Base-by-base conservation (phyloP, 805 yeast genomes). In the Suhomyces prunicola region DNA sequence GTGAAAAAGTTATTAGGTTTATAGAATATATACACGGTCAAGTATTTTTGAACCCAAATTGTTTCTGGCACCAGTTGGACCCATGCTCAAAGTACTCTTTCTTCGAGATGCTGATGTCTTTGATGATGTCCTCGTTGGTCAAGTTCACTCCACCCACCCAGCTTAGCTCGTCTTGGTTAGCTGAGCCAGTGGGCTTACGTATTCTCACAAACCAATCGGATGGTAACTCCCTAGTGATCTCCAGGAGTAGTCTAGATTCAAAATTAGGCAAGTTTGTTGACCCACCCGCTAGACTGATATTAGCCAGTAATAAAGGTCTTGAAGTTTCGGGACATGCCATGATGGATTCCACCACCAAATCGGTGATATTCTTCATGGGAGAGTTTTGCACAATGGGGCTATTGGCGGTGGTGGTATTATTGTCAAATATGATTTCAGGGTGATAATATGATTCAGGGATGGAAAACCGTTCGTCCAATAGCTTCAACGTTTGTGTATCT, bases 41-140 rank as follows among this genome's bases (percentile, higher is more conserved):
- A 22, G 42, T 27, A 44, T 55, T 72, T 55, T 63, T 65, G 56
- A 74, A 76, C 5, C 80, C 82, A 69, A 81, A 81, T 60, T 73
- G 80, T 51, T 77, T 76, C 50, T 80, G 77, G 54, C 84, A 78
- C 73, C 82, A 72, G 52, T 78, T 74, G 44, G 83, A 77, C 0
- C 99, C 99, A 63, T 89, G 86, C 67, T 94, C 99, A 57, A 82
- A 78, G 62, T 91, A 94, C 48, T 94, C 98, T 52, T 84, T 82
- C 54, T 85, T 82, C 0, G 96, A 79, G 6, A 94, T 84, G 51
- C 84, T 76, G 15, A 86, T 80, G 39, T 80, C 76, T 15, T 70
- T 67, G 52, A 79, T 72, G 7, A 80, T 75, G 29, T 73, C 80
- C 17, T 74, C 70, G 2, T 77, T 51, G 6, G 68, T 57, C 44